Conservation (phyloP, 192 early-diverging fungal species). For the Lobosporangium transversale region DNA sequence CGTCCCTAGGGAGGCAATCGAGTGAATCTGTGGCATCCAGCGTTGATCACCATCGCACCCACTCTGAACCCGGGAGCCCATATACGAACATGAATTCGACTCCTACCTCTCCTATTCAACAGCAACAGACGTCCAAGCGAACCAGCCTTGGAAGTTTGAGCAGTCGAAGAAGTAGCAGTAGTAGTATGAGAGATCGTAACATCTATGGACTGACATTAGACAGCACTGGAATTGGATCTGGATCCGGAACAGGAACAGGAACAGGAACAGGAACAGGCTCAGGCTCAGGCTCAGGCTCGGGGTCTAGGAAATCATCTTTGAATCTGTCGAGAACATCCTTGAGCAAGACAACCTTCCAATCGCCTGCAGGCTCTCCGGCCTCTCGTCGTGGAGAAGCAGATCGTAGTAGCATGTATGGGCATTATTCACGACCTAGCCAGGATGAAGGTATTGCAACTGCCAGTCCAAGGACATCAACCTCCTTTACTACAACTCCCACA, state of each 20-base stretch:
- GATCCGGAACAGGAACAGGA: too few relatives aligned
- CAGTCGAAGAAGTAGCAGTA: constrained; percentile 31
- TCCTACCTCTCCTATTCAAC: neutral
- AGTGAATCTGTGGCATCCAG: constrained; percentile 18
- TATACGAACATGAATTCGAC: neutral
- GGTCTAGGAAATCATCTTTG: constrained; percentile 40
- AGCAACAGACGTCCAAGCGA: constrained; percentile 4
- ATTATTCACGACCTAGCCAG: neutral
- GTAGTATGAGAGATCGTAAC: constrained; percentile 48
- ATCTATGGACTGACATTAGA: constrained; percentile 43
- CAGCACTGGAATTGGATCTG: constrained; percentile 9
- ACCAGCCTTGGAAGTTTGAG: neutral
- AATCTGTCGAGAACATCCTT: constrained; percentile 23
- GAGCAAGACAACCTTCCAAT: constrained; percentile 29
- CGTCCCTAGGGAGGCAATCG: constrained; percentile 32
- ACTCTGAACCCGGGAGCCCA: constrained; percentile 18
- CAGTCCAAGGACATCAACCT: neutral
- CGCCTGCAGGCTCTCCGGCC: constrained; percentile 25
- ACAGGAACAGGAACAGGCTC: constrained; percentile 30
- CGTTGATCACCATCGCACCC: constrained; percentile 18
- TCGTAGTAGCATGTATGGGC: neutral
- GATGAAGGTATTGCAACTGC: constrained; percentile 14
- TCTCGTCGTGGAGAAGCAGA: constrained; percentile 29
- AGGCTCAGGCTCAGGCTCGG: constrained; percentile 28
- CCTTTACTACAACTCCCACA: neutral